Conservation (phyloP, 2,329 filamentous ascomycete genomes). For the Grosmannia huntii region DNA sequence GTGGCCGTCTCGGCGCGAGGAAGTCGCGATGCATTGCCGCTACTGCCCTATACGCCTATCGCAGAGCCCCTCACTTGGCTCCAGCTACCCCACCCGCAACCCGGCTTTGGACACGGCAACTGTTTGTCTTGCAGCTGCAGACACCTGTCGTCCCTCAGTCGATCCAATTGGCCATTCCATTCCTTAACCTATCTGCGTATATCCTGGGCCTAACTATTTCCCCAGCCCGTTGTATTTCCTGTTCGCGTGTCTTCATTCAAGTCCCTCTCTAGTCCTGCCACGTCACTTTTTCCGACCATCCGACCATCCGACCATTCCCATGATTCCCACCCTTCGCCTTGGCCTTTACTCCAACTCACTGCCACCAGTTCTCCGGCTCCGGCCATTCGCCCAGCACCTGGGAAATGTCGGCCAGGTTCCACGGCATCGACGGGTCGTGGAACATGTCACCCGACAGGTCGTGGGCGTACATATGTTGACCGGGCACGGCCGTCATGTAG, state of each 20-base stretch:
- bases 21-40: too few species aligned
- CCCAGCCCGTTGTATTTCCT: neutral
- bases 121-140: too few species aligned
- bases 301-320: neutral
- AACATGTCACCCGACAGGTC: neutral
- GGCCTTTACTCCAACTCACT: neutral
- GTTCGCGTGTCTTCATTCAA: neutral
- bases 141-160: too few species aligned
- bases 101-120: too few species aligned
- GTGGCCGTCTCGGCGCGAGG: too few species aligned
- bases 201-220: neutral
- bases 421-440: slow-evolving; percentile 7
- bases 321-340: neutral
- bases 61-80: too few species aligned
- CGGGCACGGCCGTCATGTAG: slow-evolving; percentile 1
- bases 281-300: neutral
- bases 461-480: neutral
- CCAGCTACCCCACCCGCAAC: too few species aligned
- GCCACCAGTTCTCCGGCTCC: slow-evolving; percentile 8
- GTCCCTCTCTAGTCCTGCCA: neutral
- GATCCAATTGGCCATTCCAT: too few species aligned
- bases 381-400: slow-evolving; percentile 8
- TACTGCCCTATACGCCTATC: too few species aligned
- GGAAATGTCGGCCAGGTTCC: slow-evolving; percentile 6
- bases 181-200: too few species aligned